phyloP scores from a whole-genome alignment of 306 rosid species.

The Fragaria ananassa region DNA sequence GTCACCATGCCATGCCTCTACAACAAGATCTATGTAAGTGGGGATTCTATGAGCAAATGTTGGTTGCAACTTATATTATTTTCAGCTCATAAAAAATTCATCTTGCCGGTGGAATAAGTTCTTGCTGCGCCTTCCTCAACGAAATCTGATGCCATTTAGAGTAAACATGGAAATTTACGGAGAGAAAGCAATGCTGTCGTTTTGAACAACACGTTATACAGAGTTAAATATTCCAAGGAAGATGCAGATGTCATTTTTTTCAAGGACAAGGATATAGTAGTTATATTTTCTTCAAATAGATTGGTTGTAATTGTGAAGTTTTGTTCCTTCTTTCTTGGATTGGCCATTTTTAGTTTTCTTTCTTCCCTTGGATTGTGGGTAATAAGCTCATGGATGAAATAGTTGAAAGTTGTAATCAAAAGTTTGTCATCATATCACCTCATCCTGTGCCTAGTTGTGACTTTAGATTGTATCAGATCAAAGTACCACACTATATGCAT shows the following conservation, averaged over 20 bases:
- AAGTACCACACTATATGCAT: neutral
- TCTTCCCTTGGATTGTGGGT: conserved; percentile 39
- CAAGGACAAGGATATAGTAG: conserved; percentile 41
- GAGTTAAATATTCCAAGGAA: conserved; percentile 34
- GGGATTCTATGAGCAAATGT: conserved; percentile 36
- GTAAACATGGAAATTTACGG: conserved; percentile 26
- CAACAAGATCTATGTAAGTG: conserved; percentile 26
- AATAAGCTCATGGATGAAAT: conserved; percentile 46
- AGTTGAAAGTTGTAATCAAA: conserved; percentile 45
- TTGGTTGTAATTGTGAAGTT: conserved; percentile 53
- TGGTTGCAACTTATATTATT: conserved; percentile 32
- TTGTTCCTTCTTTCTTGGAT: conserved; percentile 36
- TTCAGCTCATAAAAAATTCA: conserved; percentile 33
- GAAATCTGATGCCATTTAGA: conserved; percentile 23
- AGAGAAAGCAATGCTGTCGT: conserved; percentile 11
- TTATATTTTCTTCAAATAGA: conserved; percentile 44
- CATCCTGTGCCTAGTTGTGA: conserved; percentile 13
- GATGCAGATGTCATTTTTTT: conserved; percentile 27
- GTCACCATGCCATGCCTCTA: conserved; percentile 27
- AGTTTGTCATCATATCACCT: conserved; percentile 15
- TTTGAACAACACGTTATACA: conserved; percentile 32
- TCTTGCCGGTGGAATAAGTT: conserved; percentile 28
- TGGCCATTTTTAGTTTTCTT: conserved; percentile 36
- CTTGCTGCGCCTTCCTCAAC: conserved; percentile 28
- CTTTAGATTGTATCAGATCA: conserved; percentile 9